Evolutionary conservation across 176 grass and related monocot species (phyloP).

Genomic region (Tuctoria greenei): DNA sequence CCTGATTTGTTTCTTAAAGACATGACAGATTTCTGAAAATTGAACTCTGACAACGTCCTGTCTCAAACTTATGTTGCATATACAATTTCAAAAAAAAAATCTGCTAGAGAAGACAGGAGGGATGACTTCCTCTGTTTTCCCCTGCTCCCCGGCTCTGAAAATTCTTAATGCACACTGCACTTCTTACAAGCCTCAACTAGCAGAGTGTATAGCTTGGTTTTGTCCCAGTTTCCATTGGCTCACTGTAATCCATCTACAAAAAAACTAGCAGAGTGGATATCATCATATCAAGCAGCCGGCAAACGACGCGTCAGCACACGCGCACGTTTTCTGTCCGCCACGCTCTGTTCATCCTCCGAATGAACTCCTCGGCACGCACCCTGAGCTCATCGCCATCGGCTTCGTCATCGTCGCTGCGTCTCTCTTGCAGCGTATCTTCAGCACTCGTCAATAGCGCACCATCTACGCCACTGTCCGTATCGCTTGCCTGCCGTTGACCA

Average conservation of each 20-base stretch:
- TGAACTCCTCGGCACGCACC: slow-evolving; percentile 64
- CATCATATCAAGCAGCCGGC: too few species aligned
- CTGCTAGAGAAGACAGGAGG: not conserved
- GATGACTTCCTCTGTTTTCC: not conserved
- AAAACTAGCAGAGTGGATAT: too few species aligned
- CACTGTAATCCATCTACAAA: too few species aligned
- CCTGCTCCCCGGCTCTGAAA: not conserved
- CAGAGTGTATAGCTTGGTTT: too few species aligned
- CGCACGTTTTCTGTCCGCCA: slow-evolving; percentile 49
- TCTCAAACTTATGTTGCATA: not conserved
- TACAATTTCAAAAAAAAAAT: not conserved
- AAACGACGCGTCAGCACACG: not conserved
- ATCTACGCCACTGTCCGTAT: not conserved
- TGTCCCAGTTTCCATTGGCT: too few species aligned
- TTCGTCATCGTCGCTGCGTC: not conserved
- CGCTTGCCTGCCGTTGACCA: not conserved
- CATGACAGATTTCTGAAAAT: too few species aligned
- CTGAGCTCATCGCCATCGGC: slow-evolving; percentile 39
- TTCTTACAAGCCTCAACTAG: too few species aligned
- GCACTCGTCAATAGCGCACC: not conserved
- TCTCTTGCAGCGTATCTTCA: not conserved
- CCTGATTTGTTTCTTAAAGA: too few species aligned
- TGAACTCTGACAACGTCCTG: too few species aligned
- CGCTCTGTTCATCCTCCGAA: slow-evolving; percentile 64
- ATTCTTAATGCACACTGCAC: not conserved